Percentiles rank a stretch among this genome's conserved stretches.
phyloP scores from a whole-genome alignment of 345 rosid species.

The Viola odorata region DNA sequence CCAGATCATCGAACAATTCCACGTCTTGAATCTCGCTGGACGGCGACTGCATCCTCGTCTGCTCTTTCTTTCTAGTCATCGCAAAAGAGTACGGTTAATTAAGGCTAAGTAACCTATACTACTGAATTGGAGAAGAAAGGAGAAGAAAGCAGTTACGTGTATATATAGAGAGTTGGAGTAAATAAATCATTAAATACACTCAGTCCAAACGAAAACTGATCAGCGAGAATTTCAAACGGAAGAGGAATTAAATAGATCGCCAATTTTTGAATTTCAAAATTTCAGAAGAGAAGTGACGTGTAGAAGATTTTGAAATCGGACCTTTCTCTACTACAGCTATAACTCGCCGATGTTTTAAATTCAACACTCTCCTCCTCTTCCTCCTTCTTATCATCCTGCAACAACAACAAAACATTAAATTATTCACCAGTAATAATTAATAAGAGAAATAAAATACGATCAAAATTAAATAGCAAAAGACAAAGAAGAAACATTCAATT shows the following conservation, averaged over 20 bases:
- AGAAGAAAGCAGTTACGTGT: too few relatives aligned
- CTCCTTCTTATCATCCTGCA: constrained; percentile 6
- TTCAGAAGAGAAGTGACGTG: constrained; percentile 10
- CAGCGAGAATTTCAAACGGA: constrained; percentile 5
- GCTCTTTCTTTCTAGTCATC: constrained; percentile 22
- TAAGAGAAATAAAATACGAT: constrained; percentile 12
- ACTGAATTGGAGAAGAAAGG: too few relatives aligned
- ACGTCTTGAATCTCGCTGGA: constrained; percentile 30
- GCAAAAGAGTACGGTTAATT: background rate
- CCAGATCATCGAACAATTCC: constrained; percentile 28
- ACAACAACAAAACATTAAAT: background rate
- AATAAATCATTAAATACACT: background rate
- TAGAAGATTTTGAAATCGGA: constrained; percentile 6
- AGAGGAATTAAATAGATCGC: constrained; percentile 1
- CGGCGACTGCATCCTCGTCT: constrained; percentile 21
- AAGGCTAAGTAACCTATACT: background rate
- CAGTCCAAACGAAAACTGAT: background rate
- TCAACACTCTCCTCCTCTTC: constrained; percentile 38
- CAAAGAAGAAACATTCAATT: constrained; percentile 18
- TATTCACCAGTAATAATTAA: too few relatives aligned
- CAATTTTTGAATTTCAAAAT: constrained; percentile 26
- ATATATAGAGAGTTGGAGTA: background rate
- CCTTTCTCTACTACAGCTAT: constrained; percentile 34
- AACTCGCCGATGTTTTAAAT: constrained; percentile 47
- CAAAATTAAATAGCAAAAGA: constrained; percentile 20